Conservation (phyloP, 768 basidiomycete species). For the Russula sp. region DNA sequence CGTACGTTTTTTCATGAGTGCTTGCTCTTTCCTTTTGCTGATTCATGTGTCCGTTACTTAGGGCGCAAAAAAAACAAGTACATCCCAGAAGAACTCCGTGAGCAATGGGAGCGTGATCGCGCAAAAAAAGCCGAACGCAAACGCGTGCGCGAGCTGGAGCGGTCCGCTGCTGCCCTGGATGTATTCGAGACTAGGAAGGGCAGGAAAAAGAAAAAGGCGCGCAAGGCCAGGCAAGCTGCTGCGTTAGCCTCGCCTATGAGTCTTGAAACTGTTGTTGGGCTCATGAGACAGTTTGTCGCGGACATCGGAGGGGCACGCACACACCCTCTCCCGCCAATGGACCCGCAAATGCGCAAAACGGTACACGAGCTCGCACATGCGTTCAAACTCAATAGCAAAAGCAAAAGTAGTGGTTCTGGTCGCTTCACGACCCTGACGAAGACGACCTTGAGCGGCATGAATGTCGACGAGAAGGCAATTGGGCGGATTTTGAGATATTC, state of each 20-base stretch:
- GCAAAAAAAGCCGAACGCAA: slow-evolving; percentile 78
- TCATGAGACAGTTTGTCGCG: slow-evolving; percentile 63
- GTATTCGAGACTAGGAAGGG: slow-evolving; percentile 60
- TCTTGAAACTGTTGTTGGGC: slow-evolving; percentile 51
- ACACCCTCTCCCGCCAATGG: slow-evolving; percentile 76
- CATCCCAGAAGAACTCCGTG: slow-evolving; percentile 56
- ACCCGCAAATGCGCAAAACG: slow-evolving; percentile 63
- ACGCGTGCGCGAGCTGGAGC: slow-evolving; percentile 54
- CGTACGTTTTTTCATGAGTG: slow-evolving; percentile 44
- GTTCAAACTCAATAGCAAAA: slow-evolving; percentile 75
- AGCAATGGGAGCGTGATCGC: slow-evolving; percentile 80
- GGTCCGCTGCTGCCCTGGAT: slow-evolving; percentile 57
- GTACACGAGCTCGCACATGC: slow-evolving; percentile 79
- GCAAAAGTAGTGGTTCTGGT: slow-evolving; percentile 62
- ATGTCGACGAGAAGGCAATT: slow-evolving; percentile 61
- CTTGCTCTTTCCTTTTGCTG: neutral
- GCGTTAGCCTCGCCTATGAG: slow-evolving; percentile 49
- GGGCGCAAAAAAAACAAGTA: slow-evolving; percentile 49
- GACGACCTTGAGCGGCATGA: slow-evolving; percentile 56
- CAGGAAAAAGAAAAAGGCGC: slow-evolving; percentile 67
- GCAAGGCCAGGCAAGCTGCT: slow-evolving; percentile 63
- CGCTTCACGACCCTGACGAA: slow-evolving; percentile 78
- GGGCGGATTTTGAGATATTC: slow-evolving; percentile 39
- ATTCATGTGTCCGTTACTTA: slow-evolving; percentile 20
- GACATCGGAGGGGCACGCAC: slow-evolving; percentile 49